Evolutionary conservation across 192 early-diverging fungal genomes (phyloP).

Genomic region (Phlyctochytrium arcticum): DNA sequence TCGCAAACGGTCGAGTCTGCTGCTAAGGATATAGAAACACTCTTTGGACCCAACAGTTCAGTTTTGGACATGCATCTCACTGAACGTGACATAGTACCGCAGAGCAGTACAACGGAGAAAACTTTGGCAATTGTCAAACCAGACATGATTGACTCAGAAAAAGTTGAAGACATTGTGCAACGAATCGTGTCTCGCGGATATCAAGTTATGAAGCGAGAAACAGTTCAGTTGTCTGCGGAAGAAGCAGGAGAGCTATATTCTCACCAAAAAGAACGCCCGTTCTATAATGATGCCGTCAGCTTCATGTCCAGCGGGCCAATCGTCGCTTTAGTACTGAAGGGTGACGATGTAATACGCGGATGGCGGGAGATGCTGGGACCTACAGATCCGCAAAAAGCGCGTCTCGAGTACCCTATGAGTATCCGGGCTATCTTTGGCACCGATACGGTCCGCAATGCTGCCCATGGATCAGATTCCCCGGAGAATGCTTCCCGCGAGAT

Average conservation of each 20-base stretch:
- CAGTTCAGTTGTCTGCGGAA: conserved; percentile 32
- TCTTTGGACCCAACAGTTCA: conserved; percentile 30
- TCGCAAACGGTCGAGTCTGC: conserved; percentile 41
- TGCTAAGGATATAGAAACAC: conserved; percentile 35
- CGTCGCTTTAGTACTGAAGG: conserved; percentile 44
- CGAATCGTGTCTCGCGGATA: conserved; percentile 45
- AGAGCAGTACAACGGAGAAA: conserved; percentile 28
- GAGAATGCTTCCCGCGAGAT: conserved; percentile 47
- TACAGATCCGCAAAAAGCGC: conserved; percentile 40
- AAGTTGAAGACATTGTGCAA: conserved; percentile 47
- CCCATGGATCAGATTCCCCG: conserved; percentile 49
- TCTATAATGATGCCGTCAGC: conserved; percentile 36
- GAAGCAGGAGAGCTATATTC: conserved; percentile 38
- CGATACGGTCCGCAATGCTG: conserved; percentile 43
- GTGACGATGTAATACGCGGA: conserved; percentile 45
- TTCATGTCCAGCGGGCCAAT: conserved; percentile 40
- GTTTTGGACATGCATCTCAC: conserved; percentile 29
- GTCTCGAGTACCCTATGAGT: conserved; percentile 33
- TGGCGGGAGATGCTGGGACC: conserved; percentile 54
- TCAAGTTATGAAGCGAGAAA: conserved; percentile 46
- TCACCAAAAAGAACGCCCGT: conserved; percentile 29
- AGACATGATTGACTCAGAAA: conserved; percentile 32
- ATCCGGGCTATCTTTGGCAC: conserved; percentile 53
- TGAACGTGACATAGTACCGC: conserved; percentile 18
- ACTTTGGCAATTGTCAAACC: conserved; percentile 56